phyloP scores from a whole-genome alignment of 768 basidiomycete genomes.

The Leucocoprinus leucothites region DNA sequence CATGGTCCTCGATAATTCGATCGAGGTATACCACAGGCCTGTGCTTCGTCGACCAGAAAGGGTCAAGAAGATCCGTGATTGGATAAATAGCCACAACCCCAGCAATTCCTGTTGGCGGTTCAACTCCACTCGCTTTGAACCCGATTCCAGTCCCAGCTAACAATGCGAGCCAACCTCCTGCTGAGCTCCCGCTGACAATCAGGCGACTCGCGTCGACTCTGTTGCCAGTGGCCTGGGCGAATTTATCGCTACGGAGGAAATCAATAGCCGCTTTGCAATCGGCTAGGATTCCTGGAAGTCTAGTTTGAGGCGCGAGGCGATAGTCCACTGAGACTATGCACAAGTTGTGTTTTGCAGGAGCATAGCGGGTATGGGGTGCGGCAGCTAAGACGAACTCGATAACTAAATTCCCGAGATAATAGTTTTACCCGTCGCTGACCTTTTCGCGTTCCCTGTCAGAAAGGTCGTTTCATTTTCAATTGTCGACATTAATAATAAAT shows the following conservation, averaged over 20 bases:
- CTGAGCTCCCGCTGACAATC: conserved; percentile 34
- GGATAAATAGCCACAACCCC: conserved; percentile 36
- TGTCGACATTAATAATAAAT: not conserved
- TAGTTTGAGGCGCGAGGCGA: conserved; percentile 34
- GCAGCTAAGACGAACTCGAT: conserved; percentile 19
- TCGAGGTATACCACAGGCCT: conserved; percentile 30
- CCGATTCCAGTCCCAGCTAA: conserved; percentile 34
- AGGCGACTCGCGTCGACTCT: conserved; percentile 28
- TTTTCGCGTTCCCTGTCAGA: conserved; percentile 7
- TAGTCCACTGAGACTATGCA: conserved; percentile 33
- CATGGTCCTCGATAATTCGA: conserved; percentile 25
- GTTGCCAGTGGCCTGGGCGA: conserved; percentile 23
- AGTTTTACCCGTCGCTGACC: not conserved
- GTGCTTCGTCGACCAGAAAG: conserved; percentile 35
- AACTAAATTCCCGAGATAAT: not conserved
- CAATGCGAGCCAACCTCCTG: conserved; percentile 36
- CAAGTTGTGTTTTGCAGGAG: conserved; percentile 28
- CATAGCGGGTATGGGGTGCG: conserved; percentile 31
- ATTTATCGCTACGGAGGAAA: conserved; percentile 25
- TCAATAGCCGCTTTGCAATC: conserved; percentile 33
- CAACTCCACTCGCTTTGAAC: conserved; percentile 27
- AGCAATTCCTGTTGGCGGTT: conserved; percentile 22
- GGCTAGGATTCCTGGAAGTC: conserved; percentile 30
- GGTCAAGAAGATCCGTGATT: conserved; percentile 32
- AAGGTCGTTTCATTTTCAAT: not conserved